Evolutionary conservation across 2,329 filamentous ascomycete genomes (phyloP), one percentile per base, ranked within the genome.

Genomic region (Cladosporium sphaerospermum): DNA sequence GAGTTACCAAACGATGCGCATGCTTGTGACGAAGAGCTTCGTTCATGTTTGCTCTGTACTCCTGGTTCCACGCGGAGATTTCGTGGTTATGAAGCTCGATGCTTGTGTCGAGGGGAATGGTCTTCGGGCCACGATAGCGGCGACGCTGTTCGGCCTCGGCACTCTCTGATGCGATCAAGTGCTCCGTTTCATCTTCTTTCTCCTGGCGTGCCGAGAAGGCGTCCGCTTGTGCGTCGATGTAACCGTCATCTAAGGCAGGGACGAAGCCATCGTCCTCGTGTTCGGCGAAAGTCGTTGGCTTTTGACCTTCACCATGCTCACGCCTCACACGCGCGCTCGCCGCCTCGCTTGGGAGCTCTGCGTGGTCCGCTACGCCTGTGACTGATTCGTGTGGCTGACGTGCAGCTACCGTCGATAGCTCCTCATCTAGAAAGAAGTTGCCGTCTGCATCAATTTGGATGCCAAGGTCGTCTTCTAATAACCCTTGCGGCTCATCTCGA

Each of bases 391-490:
- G 47, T 7, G 23, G 23, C 49, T 62, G 56, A 10, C 53, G 56
- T 9, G 16, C 34, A 23, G 59, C n/a, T 11, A 14, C 52, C 13
- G 40, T 18, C n/a, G 48, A 43, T 37, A 53, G 7, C 7, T 53
- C 44, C 18, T 59, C 56, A 10, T 49, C 57, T 31, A 63, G 53
- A 9, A 49, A 45, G 16, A 85, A 68, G 57, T 80, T 78, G 7
- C 82, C 83, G 55, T 85, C 76, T 11, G 76, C 80, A 58, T 84
- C 82, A 57, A 86, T 78, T 36, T 75, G 77, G 59, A 86, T 83
- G 49, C 61, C 63, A 9, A 66, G 58, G 32, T 63, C 62, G 16
- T 64, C 62, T 19, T 62, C 60, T 4, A 61, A 44, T 13, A 58
- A 40, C 2, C 41, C 44, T 5, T 78, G 77, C 18, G 75, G 72